Conservation (phyloP, 2,329 filamentous ascomycete genomes). For the Fusarium kyushuense region DNA sequence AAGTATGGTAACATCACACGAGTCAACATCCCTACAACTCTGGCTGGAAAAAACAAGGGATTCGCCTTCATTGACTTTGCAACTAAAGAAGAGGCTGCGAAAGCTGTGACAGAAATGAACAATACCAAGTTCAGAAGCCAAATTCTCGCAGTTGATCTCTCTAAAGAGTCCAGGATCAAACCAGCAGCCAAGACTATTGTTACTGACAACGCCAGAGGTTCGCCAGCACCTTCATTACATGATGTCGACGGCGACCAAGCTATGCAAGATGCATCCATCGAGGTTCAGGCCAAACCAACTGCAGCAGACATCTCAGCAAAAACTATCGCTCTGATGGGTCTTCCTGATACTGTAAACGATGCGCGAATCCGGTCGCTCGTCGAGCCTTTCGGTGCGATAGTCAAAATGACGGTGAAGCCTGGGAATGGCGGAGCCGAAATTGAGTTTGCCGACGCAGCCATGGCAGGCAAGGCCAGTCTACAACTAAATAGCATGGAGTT, state of each 20-base stretch:
- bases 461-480: constrained; percentile 78
- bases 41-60: constrained; percentile 78
- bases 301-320: constrained; percentile 69
- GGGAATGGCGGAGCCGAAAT: constrained; percentile 87
- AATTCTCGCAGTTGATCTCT: constrained; percentile 74
- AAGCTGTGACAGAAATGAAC: constrained; percentile 75
- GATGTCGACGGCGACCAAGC: constrained; percentile 56
- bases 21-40: constrained; percentile 76
- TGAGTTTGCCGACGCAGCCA: constrained; percentile 78
- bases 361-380: constrained; percentile 80
- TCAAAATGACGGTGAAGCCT: constrained; percentile 82
- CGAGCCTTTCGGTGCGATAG: constrained; percentile 76
- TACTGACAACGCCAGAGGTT: constrained; percentile 49
- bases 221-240: constrained; percentile 53
- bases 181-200: constrained; percentile 62
- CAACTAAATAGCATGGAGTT: constrained; percentile 68
- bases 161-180: constrained; percentile 68
- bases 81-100: constrained; percentile 74
- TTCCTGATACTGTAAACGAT: constrained; percentile 94
- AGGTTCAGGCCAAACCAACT: constrained; percentile 52
- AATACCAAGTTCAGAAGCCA: constrained; percentile 76
- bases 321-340: constrained; percentile 83
- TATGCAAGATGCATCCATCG: constrained; percentile 51
- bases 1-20: constrained; percentile 81
- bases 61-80: constrained; percentile 84